Conservation (phyloP, 139 green algal genomes). For the Coelastrella sp. region DNA sequence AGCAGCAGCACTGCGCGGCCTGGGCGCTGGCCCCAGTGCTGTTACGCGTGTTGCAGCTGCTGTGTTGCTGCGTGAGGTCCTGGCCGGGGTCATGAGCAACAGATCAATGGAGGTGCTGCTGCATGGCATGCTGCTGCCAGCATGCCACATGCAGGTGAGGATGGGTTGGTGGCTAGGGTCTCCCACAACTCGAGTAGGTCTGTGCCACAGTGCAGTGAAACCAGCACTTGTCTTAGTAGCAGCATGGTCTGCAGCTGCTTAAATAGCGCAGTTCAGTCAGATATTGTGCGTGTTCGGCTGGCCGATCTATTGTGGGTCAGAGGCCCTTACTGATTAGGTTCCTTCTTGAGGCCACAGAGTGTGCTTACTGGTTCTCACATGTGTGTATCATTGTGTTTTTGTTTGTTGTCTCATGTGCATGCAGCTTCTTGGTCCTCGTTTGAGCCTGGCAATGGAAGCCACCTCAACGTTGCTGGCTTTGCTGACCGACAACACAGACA, state of each 20-base stretch:
- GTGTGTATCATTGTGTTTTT: background rate
- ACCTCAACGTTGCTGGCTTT: constrained; percentile 47
- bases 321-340: no score
- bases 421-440: constrained; percentile 44
- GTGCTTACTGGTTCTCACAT: no score
- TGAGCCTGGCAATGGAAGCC: constrained; percentile 56
- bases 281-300: no score
- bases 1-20: constrained; percentile 38
- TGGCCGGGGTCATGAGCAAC: background rate
- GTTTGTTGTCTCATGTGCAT: background rate
- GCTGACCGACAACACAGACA: constrained; percentile 46
- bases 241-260: background rate
- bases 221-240: no score
- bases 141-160: constrained; percentile 46
- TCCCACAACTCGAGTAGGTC: background rate
- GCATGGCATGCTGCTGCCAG: constrained; percentile 61
- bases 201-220: no score
- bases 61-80: constrained; percentile 45
- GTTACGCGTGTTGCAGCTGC: constrained; percentile 20
- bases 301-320: no score
- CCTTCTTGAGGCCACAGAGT: no score
- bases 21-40: constrained; percentile 23
- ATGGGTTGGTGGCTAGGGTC: background rate
- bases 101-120: background rate
- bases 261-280: background rate